phyloP scores from a whole-genome alignment of 129 eudicot genomes.

The Ambrosia artemisiifolia region DNA sequence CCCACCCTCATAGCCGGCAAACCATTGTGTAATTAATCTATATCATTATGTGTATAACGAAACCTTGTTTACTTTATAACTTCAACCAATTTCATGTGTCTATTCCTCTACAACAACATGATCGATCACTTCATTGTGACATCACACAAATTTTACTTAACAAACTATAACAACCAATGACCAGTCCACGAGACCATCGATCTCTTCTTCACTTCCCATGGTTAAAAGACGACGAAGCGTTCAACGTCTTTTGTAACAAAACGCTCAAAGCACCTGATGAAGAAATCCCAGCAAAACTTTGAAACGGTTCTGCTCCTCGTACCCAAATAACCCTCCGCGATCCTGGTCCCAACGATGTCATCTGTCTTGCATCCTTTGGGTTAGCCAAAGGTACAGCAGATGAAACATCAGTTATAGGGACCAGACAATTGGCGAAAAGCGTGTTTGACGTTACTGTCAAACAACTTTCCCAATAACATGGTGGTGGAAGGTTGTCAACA shows the following conservation, averaged over 20 bases:
- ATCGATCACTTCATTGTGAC: not conserved
- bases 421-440: conserved; percentile 68
- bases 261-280: conserved; percentile 30
- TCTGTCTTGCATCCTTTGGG: conserved; percentile 7
- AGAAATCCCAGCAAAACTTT: conserved; percentile 11
- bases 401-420: conserved; percentile 59
- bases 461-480: conserved; percentile 50
- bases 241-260: conserved; percentile 33
- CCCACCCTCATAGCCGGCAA: no score
- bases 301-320: conserved; percentile 20
- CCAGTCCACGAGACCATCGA: not conserved
- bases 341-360: not conserved
- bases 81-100: no score
- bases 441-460: conserved; percentile 39
- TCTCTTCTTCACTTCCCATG: conserved; percentile 23
- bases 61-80: no score
- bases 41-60: no score
- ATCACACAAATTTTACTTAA: no score
- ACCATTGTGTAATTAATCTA: no score
- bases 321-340: conserved; percentile 17
- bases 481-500: conserved; percentile 43
- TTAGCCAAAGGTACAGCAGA: conserved; percentile 51
- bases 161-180: not conserved
- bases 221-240: conserved; percentile 26
- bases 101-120: no score